Evolutionary conservation across 257 asterid species (phyloP).

Genomic region (Echium plantagineum): DNA sequence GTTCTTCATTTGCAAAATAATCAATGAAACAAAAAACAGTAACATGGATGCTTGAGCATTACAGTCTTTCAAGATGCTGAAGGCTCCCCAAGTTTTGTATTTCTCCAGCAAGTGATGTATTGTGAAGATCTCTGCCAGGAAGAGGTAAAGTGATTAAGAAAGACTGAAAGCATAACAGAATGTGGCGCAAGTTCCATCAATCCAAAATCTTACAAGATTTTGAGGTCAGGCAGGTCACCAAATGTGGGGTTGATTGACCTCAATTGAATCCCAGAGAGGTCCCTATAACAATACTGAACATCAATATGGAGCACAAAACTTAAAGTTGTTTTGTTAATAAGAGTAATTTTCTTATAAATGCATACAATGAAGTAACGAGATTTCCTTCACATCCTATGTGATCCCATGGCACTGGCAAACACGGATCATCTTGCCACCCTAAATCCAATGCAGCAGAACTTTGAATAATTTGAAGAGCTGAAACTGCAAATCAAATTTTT

Average conservation of each 20-base stretch:
- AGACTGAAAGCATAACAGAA: background rate
- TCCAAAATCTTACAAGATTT: constrained; percentile 47
- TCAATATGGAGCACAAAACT: background rate
- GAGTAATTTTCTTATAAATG: background rate
- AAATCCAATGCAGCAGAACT: constrained; percentile 60
- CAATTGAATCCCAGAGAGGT: constrained; percentile 54
- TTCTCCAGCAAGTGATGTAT: constrained; percentile 77
- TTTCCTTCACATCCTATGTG: constrained; percentile 75
- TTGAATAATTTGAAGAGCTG: constrained; percentile 86
- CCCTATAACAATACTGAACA: constrained; percentile 29
- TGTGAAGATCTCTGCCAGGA: constrained; percentile 71
- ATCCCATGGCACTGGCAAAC: constrained; percentile 81
- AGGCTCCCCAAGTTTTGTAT: constrained; percentile 79
- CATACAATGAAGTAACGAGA: constrained; percentile 76
- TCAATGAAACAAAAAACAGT: constrained; percentile 6
- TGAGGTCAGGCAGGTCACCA: constrained; percentile 74
- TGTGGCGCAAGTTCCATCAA: background rate
- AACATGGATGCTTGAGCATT: constrained; percentile 4
- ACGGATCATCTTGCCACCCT: constrained; percentile 90
- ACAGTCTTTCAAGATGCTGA: constrained; percentile 80
- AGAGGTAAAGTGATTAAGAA: background rate
- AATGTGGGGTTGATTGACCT: constrained; percentile 80
- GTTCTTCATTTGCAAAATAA: background rate
- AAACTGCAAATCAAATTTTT: constrained; percentile 33
- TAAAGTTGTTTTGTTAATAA: background rate